Evolutionary conservation across 208 protist genomes (phyloP).

Genomic region (Acanthamoeba culbertsoni): DNA sequence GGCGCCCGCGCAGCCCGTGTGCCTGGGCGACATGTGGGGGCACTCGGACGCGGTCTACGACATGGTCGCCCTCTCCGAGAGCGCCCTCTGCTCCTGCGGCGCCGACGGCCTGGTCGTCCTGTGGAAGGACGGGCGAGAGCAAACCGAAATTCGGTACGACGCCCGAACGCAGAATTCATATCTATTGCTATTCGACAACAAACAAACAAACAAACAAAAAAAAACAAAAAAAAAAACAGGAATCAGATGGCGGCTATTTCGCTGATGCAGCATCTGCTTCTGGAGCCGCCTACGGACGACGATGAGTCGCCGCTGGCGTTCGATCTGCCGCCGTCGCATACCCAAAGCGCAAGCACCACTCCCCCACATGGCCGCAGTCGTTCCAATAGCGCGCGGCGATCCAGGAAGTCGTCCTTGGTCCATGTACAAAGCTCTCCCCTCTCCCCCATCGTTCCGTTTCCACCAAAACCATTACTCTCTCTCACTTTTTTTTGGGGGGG

Average conservation of each 20-base stretch:
- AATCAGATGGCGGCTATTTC: constrained; percentile 8
- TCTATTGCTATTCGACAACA: background rate
- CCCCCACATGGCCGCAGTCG: background rate
- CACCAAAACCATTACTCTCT: background rate
- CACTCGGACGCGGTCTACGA: constrained; percentile 33
- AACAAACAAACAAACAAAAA: too few species aligned
- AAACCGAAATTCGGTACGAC: background rate
- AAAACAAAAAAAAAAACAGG: background rate
- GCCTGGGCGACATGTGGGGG: constrained; percentile 35
- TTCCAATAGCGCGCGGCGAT: background rate
- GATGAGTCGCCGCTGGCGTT: background rate
- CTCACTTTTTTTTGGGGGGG: background rate
- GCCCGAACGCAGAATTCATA: background rate
- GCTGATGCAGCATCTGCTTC: background rate
- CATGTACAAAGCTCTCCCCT: background rate
- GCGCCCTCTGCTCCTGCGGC: background rate
- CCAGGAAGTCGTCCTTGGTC: background rate
- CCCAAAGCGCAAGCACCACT: background rate
- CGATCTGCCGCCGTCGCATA: background rate
- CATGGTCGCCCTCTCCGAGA: background rate
- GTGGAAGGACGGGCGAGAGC: constrained; percentile 31
- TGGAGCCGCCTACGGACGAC: background rate
- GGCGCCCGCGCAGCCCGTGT: background rate
- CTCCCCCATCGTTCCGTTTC: background rate
- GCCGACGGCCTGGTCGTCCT: constrained; percentile 40